phyloP scores from a whole-genome alignment of 106 monocot genomes.

The Dactylorhiza incarnata region DNA sequence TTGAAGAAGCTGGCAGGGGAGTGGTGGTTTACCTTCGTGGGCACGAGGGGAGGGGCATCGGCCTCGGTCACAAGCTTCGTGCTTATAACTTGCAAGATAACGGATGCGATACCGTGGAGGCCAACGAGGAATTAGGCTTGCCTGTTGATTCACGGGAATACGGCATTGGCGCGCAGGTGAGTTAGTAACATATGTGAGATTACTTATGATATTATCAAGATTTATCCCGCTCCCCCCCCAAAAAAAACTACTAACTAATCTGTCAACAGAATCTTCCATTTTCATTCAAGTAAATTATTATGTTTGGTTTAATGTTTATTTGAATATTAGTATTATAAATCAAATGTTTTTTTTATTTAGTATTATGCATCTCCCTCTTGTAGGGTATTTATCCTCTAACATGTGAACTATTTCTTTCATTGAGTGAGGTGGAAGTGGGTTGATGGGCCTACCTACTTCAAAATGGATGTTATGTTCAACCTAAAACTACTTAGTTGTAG shows the following conservation, averaged over 20 bases:
- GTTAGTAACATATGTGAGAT: background rate
- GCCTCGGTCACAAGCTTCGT: constrained; percentile 93
- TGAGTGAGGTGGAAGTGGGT: too few relatives aligned
- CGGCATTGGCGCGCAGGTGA: constrained; percentile 96
- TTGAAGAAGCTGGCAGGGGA: constrained; percentile 82
- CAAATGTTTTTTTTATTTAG: too few relatives aligned
- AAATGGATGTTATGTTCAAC: too few relatives aligned
- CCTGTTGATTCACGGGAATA: constrained; percentile 95
- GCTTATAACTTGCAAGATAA: constrained; percentile 93
- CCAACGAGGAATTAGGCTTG: constrained; percentile 83
- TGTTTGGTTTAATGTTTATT: background rate
- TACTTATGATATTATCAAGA: background rate
- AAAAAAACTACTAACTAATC: background rate
- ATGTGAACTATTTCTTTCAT: too few relatives aligned
- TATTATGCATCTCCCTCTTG: too few relatives aligned
- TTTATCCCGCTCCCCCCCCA: background rate
- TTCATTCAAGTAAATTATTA: too few relatives aligned
- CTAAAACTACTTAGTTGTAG: too few relatives aligned
- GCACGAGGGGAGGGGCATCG: constrained; percentile 94
- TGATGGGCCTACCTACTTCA: too few relatives aligned
- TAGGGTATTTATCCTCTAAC: too few relatives aligned
- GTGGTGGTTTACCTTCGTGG: constrained; percentile 93
- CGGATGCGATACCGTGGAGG: constrained; percentile 94
- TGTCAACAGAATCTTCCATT: too few relatives aligned
- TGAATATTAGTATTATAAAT: background rate